Percentiles rank a stretch among this genome's conserved stretches.
phyloP scores from a whole-genome alignment of 2,329 filamentous ascomycete species.

The Sclerotinia borealis region DNA sequence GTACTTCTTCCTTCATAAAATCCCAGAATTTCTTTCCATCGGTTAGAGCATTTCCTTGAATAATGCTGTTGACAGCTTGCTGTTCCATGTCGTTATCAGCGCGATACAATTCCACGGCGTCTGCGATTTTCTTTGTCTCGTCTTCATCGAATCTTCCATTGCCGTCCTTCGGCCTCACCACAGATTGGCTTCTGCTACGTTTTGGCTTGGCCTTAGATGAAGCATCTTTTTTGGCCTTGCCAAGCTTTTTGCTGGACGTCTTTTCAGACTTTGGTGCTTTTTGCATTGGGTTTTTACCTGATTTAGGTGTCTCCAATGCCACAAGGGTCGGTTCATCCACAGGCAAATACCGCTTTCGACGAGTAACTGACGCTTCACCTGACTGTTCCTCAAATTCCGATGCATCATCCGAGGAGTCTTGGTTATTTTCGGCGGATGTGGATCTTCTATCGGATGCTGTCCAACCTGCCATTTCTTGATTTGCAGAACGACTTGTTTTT shows the following conservation, averaged over 20 bases:
- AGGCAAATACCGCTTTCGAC: constrained; percentile 12
- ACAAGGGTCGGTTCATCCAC: constrained; percentile 5
- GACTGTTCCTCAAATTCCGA: background rate
- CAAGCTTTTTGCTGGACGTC: background rate
- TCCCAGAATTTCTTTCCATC: constrained; percentile 44
- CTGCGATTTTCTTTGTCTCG: constrained; percentile 4
- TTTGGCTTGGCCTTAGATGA: background rate
- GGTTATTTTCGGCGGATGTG: background rate
- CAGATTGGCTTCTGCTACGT: background rate
- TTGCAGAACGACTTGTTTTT: background rate
- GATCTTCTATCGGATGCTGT: background rate
- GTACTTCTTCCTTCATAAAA: constrained; percentile 42
- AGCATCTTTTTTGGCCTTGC: background rate
- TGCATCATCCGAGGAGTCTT: background rate
- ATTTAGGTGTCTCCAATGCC: background rate
- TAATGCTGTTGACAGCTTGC: constrained; percentile 42
- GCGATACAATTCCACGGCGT: constrained; percentile 39
- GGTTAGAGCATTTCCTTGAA: constrained; percentile 30
- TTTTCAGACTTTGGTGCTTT: background rate
- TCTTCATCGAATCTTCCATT: background rate
- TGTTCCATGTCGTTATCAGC: constrained; percentile 40
- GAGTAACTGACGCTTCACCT: background rate
- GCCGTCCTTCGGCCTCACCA: background rate
- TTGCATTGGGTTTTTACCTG: background rate
- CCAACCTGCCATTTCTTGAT: constrained; percentile 1